Conservation (phyloP, 805 yeast species). For the Barnettozyma sp. region DNA sequence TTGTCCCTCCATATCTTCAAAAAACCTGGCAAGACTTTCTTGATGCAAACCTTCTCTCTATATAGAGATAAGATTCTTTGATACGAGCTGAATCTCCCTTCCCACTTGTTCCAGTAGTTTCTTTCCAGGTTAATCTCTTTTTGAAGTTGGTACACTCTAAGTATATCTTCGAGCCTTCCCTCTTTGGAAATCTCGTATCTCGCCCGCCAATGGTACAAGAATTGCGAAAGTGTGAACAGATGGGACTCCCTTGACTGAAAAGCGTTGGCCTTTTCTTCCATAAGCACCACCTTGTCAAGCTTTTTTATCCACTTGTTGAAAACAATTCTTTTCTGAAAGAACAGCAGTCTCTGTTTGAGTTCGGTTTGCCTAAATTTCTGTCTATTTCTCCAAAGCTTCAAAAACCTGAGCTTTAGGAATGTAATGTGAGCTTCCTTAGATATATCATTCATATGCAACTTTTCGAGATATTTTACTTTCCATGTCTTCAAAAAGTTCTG, state of each 20-base stretch:
- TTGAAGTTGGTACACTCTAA: constrained; percentile 3
- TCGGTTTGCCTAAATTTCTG: background rate
- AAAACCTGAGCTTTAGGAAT: constrained; percentile 16
- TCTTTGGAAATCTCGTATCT: constrained; percentile 1
- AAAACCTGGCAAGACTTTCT: constrained; percentile 5
- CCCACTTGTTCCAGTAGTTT: constrained; percentile 12
- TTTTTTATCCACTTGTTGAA: constrained; percentile 8
- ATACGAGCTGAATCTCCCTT: constrained; percentile 1
- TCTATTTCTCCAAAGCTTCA: constrained; percentile 17
- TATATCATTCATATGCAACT: constrained; percentile 9
- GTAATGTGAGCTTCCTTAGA: constrained; percentile 12
- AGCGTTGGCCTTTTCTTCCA: background rate
- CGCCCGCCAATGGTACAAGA: constrained; percentile 2
- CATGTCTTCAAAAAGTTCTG: constrained; percentile 6
- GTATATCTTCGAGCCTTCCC: constrained; percentile 2
- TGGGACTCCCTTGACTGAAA: background rate
- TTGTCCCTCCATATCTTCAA: constrained; percentile 16
- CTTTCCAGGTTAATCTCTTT: background rate
- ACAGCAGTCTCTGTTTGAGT: constrained; percentile 8
- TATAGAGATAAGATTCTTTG: constrained; percentile 7
- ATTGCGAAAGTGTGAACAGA: background rate
- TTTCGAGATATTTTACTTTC: constrained; percentile 7
- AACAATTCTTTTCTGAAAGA: constrained; percentile 4
- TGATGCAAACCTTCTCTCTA: constrained; percentile 5
- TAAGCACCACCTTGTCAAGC: background rate